These are phyloP conservation scores for Hortiboletus campestris DNA, from an alignment of 768 basidiomycete species.

Conservation along the genomic window DNA sequence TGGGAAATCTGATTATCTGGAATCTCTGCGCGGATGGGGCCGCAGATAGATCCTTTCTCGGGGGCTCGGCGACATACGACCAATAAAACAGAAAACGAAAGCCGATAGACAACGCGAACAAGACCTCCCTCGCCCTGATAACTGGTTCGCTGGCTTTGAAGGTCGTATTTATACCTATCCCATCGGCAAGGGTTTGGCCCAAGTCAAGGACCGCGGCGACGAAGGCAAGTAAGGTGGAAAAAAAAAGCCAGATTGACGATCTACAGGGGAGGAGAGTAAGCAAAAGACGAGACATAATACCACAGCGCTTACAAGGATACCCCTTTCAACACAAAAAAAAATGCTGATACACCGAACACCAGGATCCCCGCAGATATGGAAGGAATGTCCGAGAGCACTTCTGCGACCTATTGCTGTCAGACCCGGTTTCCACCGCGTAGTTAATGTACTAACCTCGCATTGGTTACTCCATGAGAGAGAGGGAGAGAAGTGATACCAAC, in stretches of 20 bases:
- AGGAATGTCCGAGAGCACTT: slow-evolving; percentile 62
- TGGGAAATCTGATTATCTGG: slow-evolving; percentile 13
- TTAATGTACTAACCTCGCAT: slow-evolving; percentile 40
- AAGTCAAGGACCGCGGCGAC: slow-evolving; percentile 63
- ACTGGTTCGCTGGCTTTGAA: slow-evolving; percentile 30
- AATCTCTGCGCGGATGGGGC: slow-evolving; percentile 15
- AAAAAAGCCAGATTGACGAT: slow-evolving; percentile 50
- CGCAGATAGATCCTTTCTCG: slow-evolving; percentile 37
- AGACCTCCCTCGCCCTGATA: slow-evolving; percentile 55
- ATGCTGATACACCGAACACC: slow-evolving; percentile 56
- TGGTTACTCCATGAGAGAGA: slow-evolving; percentile 40
- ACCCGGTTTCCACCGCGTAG: background rate
- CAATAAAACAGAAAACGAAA: slow-evolving; percentile 68
- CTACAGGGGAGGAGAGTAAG: slow-evolving; percentile 28
- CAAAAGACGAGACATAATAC: background rate
- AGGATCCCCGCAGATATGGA: slow-evolving; percentile 66
- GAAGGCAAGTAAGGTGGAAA: slow-evolving; percentile 59
- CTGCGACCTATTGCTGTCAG: slow-evolving; percentile 44
- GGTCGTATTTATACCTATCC: slow-evolving; percentile 26
- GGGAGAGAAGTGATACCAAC: slow-evolving; percentile 26
- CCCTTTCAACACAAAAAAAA: slow-evolving; percentile 53
- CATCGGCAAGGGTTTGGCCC: slow-evolving; percentile 46
- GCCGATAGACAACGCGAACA: slow-evolving; percentile 55
- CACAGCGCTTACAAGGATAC: slow-evolving; percentile 45
- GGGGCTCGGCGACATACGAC: slow-evolving; percentile 59